A percentile compares a stretch with the other conserved stretches of the same genome.
Conservation (phyloP, 169 alveolate species). For the Theileria parva region DNA sequence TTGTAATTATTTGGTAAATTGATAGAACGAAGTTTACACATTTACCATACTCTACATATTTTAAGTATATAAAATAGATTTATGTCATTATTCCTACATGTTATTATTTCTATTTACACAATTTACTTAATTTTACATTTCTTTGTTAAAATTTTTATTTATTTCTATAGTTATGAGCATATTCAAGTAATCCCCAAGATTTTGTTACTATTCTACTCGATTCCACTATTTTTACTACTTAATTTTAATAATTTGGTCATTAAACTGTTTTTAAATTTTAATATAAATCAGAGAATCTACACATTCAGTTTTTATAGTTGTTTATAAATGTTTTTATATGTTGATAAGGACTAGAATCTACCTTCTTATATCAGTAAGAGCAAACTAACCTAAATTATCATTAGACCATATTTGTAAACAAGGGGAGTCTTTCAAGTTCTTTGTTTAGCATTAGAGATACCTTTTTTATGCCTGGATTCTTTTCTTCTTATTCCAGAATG, state of each 20-base stretch:
- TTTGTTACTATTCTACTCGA: background rate
- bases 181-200: background rate
- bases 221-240: background rate
- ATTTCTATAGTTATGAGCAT: background rate
- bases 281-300: background rate
- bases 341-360: background rate
- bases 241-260: background rate
- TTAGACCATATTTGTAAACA: background rate
- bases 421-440: background rate
- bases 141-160: no score
- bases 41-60: background rate
- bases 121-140: background rate
- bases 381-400: no score
- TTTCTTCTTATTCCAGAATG: background rate
- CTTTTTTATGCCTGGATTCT: background rate
- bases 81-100: background rate
- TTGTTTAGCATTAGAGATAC: background rate
- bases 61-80: background rate
- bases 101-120: background rate
- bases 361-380: background rate
- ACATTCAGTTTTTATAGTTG: background rate
- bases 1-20: background rate
- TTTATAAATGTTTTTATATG: background rate
- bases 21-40: background rate
- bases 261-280: background rate